Conservation (phyloP, 169 alveolate genomes). For the Eimeria acervulina region DNA sequence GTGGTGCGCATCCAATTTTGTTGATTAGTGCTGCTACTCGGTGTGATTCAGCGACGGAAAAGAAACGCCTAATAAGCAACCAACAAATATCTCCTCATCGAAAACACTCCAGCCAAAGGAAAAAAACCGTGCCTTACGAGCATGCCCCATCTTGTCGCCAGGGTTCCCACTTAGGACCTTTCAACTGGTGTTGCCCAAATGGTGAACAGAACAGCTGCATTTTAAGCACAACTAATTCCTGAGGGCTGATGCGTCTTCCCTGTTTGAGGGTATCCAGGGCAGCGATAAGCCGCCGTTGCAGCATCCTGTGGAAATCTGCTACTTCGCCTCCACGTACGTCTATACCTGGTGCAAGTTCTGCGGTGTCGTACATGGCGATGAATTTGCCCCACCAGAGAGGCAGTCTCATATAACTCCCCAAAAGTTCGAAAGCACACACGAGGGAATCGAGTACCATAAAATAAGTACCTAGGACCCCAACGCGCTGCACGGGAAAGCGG, state of each 20-base stretch:
- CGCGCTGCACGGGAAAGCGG: not conserved
- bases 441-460: not conserved
- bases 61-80: not conserved
- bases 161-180: not conserved
- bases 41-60: not conserved
- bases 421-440: not conserved
- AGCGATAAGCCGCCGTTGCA: not conserved
- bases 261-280: not conserved
- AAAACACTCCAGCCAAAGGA: not conserved
- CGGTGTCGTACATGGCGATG: not conserved
- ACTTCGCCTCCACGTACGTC: not conserved
- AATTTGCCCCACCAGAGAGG: conserved; percentile 12
- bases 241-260: not conserved
- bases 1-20: not conserved
- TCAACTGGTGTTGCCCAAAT: not conserved
- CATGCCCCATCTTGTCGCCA: not conserved
- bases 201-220: not conserved
- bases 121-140: not conserved
- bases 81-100: not conserved
- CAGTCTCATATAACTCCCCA: not conserved
- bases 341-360: not conserved
- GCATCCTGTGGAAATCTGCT: not conserved
- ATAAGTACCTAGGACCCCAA: not conserved
- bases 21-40: not conserved
- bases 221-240: not conserved